These are phyloP conservation scores for Xylaria longipes DNA, from an alignment of 495 filamentous ascomycete species.

Conservation along the genomic window DNA sequence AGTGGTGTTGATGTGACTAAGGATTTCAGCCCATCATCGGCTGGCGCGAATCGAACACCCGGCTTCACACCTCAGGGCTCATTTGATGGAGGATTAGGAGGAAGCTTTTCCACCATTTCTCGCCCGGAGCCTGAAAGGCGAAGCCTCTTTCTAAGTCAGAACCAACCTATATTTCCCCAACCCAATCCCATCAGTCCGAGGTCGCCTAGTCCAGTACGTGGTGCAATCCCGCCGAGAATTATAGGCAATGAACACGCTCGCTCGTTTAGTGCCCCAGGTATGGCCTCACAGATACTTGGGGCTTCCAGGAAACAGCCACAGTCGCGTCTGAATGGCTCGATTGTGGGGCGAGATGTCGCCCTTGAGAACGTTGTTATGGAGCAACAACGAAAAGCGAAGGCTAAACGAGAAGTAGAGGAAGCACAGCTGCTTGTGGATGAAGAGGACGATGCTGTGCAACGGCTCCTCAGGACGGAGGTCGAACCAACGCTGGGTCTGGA, in stretches of 20 bases:
- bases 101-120: constrained; percentile 54
- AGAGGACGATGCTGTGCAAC: constrained; percentile 62
- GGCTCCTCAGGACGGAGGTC: constrained; percentile 52
- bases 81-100: constrained; percentile 61
- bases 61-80: constrained; percentile 71
- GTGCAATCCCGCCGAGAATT: constrained; percentile 51
- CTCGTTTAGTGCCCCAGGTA: constrained; percentile 64
- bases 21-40: constrained; percentile 65
- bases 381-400: constrained; percentile 51
- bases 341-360: constrained; percentile 31
- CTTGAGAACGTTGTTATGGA: constrained; percentile 47
- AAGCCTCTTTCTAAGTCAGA: constrained; percentile 63
- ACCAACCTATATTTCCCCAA: constrained; percentile 62
- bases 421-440: constrained; percentile 57
- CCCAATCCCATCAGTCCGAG: constrained; percentile 69
- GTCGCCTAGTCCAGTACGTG: constrained; percentile 80
- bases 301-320: constrained; percentile 37
- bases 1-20: constrained; percentile 70
- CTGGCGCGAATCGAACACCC: constrained; percentile 57
- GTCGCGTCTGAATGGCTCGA: constrained; percentile 30
- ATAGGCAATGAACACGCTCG: constrained; percentile 59
- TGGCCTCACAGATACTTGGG: constrained; percentile 54
- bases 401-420: constrained; percentile 55
- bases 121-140: constrained; percentile 49
- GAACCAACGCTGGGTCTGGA: constrained; percentile 58